phyloP scores from a whole-genome alignment of 306 rosid genomes.

The Prunus dulcis region DNA sequence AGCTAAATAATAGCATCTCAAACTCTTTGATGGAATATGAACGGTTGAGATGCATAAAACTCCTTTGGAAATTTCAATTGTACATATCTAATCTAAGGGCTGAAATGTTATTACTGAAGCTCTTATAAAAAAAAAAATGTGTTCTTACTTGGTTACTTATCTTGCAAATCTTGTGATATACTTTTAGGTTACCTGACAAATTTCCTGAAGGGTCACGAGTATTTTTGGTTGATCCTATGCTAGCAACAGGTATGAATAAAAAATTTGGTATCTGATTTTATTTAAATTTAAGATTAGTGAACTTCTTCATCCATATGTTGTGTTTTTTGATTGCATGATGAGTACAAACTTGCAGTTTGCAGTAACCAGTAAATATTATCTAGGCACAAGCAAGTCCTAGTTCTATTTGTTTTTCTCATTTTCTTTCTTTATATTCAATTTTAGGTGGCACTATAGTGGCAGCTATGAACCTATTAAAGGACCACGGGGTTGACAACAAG shows the following conservation, averaged over 20 bases:
- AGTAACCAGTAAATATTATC: background rate
- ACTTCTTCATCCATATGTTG: background rate
- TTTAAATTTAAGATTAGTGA: background rate
- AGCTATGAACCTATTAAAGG: constrained; percentile 66
- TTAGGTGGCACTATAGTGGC: constrained; percentile 90
- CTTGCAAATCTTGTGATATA: background rate
- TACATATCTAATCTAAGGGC: background rate
- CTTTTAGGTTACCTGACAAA: constrained; percentile 67
- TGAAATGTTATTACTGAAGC: background rate
- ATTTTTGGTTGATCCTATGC: constrained; percentile 89
- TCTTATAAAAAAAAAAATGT: no score
- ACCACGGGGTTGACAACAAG: constrained; percentile 64
- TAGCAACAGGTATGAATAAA: constrained; percentile 73
- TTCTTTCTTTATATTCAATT: constrained; percentile 13
- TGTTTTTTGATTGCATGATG: background rate
- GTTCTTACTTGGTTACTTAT: background rate
- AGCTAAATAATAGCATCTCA: background rate
- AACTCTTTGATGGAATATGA: background rate
- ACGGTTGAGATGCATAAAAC: background rate
- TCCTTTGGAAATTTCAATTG: background rate
- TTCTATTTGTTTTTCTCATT: background rate
- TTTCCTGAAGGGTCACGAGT: constrained; percentile 76
- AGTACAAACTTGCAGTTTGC: background rate
- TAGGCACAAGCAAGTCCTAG: background rate
- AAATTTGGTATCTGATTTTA: background rate